Evolutionary conservation across 208 protist genomes (phyloP), one percentile per base, ranked within the genome.

Genomic region (Leishmania major): DNA sequence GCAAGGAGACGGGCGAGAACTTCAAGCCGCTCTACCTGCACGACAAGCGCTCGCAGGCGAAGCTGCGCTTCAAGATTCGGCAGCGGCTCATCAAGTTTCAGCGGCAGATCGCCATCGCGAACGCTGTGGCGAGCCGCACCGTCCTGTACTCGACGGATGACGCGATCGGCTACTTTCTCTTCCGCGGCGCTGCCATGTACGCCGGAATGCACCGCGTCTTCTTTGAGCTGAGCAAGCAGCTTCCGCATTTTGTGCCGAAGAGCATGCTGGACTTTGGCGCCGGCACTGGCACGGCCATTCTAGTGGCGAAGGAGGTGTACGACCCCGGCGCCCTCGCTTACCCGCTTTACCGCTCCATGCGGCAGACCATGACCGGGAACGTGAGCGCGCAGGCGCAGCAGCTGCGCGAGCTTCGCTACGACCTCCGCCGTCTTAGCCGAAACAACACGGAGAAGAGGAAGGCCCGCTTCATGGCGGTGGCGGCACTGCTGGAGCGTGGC

Each of bases 271-370:
- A 97, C 88, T 97, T 96, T 75, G 94, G 94, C 28, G 85, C 93
- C 55, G 94, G 94, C 82, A 97, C 94, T 49, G 94, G 94, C 25
- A 95, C 93, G 40, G 87, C 94, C 37, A 94, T 95, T 71, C 85
- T 97, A 28, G 94, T 94, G 4, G 92, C 93, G 57, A 97, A 97
- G 88, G 92, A 97, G 85, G 93, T 96, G 78, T 97, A 95, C 85
- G 94, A 97, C 87, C 94, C 94, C 1, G 90, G 89, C 43, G 76
- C 90, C 19, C 85, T 97, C n/a, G 91, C 91, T 75, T 96, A 95
- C 87, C 94, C 94, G n/a, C 88, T 97, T 53, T 96, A 96, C 79
- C 92, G 92, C 22, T 95, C 92, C 19, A 59, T 96, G 73, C 91
- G 94, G 10, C 94, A 96, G 85, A 96, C 94, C 17, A 95, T 96